Evolutionary conservation across 2,329 filamentous ascomycete genomes (phyloP), one percentile per base, ranked within the genome.

Genomic region (Diaporthe ampelina): DNA sequence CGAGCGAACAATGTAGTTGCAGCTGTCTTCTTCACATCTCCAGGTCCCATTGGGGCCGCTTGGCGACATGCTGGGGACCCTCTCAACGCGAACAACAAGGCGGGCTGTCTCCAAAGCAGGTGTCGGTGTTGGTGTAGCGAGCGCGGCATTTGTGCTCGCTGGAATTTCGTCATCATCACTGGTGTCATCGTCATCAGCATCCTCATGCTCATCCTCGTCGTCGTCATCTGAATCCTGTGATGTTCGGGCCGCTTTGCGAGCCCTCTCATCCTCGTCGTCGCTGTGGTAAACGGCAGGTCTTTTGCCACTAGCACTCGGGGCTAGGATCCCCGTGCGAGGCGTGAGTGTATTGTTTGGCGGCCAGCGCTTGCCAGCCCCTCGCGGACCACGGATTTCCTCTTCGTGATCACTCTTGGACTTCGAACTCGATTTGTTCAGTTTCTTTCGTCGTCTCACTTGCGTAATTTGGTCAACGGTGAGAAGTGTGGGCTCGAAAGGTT

Each of bases 21-120:
- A 95, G 32, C 88, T 91, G 15, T 91, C 89, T 75, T 92, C 87
- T 6, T 88, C 88, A 78, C 93, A 95, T 1, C 84, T 85, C 92
- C 93, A 95, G 0, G 90, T 91, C 70, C 92, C 89, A 74, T 91
- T 86, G 0, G 90, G 89, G 0, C 90, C 91, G 45, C 86, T 84
- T 0, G 90, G 86, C 4, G 81, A 82, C 10, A 84, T 83, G 5
- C 87, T 86, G 0, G 88, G 89, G 15, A 90, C 78, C 63, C 82
- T 85, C 72, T 90, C 88, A 7, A 88, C 84, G 35, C 85, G 84
- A 13, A 90, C 83, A 17, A 88, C 84, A 21, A 91, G 79, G 61
- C 82, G 84, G 63, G 85, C 80, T 3, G 82, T 81, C 48, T 79
- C 77, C 35, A 77, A 74, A 7, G 77, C 75, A 35, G 59, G 74